Percentiles rank a stretch among this genome's conserved stretches.
Evolutionary conservation across 306 rosid species (phyloP).

Genomic region (Vachellia collinsii): DNA sequence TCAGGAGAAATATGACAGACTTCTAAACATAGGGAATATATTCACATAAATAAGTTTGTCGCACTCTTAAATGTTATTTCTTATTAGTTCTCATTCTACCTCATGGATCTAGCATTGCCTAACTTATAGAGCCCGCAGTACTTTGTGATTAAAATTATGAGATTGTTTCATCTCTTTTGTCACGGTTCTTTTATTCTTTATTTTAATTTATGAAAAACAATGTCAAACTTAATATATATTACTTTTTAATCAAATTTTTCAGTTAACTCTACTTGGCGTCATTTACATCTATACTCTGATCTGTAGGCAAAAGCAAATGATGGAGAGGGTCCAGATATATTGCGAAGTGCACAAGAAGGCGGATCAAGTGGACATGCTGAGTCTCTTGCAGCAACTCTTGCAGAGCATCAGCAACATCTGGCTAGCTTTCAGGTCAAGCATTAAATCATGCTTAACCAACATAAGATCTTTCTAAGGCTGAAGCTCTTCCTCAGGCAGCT

Average conservation of each 20-base stretch:
- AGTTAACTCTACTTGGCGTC: conserved; percentile 18
- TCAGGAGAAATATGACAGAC: neutral
- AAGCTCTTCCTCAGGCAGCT: conserved; percentile 24
- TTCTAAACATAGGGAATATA: neutral
- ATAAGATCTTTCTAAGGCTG: conserved; percentile 18
- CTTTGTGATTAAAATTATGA: conserved; percentile 25
- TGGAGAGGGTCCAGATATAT: conserved; percentile 98
- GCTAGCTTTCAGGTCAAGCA: conserved; percentile 95
- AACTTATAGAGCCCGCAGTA: conserved; percentile 12
- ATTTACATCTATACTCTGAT: conserved; percentile 23
- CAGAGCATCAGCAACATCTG: conserved; percentile 98
- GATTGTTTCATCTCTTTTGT: conserved; percentile 2
- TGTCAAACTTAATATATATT: neutral
- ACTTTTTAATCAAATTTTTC: neutral
- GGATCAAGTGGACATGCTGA: conserved; percentile 88
- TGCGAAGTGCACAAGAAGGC: conserved; percentile 76
- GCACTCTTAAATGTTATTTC: neutral
- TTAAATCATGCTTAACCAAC: conserved; percentile 23
- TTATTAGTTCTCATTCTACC: conserved; percentile 15
- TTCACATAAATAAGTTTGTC: neutral
- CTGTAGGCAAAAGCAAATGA: conserved; percentile 93
- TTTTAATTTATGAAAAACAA: conserved; percentile 28
- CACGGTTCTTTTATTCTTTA: conserved; percentile 8
- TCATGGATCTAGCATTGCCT: conserved; percentile 19
- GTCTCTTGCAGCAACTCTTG: conserved; percentile 89